These are phyloP conservation scores for Amphichorda felina DNA, from an alignment of 2,329 filamentous ascomycete genomes.

Conservation along the genomic window DNA sequence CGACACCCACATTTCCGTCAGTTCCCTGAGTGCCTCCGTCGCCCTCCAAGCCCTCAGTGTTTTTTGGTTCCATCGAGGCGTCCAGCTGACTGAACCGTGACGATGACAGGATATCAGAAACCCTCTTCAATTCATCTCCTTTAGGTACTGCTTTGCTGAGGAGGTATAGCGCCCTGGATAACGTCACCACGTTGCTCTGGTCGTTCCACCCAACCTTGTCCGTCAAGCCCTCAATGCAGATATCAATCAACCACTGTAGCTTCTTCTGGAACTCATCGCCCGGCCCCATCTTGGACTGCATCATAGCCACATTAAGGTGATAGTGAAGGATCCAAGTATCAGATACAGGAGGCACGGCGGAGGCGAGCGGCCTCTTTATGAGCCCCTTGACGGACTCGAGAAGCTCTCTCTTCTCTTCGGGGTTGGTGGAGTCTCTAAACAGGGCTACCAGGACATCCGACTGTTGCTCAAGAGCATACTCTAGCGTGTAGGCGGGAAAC, in stretches of 20 bases:
- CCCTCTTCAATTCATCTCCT: slow-evolving; percentile 5
- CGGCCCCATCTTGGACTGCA: slow-evolving; percentile 13
- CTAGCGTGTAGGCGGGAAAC: slow-evolving; percentile 5
- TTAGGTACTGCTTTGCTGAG: slow-evolving; percentile 6
- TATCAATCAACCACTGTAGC: slow-evolving; percentile 9
- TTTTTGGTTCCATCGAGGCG: no score
- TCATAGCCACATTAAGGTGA: slow-evolving; percentile 9
- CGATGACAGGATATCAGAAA: slow-evolving; percentile 11
- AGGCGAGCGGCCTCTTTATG: slow-evolving; percentile 7
- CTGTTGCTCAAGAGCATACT: slow-evolving; percentile 7
- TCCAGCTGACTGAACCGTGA: slow-evolving; percentile 11
- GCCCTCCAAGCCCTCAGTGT: background rate
- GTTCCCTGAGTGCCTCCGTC: background rate
- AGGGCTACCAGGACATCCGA: slow-evolving; percentile 9
- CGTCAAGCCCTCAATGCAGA: slow-evolving; percentile 8
- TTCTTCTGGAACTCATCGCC: slow-evolving; percentile 9
- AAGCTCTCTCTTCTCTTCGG: slow-evolving; percentile 7
- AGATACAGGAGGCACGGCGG: slow-evolving; percentile 9
- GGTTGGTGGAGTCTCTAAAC: slow-evolving; percentile 10
- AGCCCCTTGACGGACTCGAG: slow-evolving; percentile 8
- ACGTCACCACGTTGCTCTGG: slow-evolving; percentile 6
- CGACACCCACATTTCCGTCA: slow-evolving; percentile 1
- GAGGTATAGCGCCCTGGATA: slow-evolving; percentile 8
- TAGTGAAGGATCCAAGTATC: slow-evolving; percentile 5
- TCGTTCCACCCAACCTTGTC: slow-evolving; percentile 15